Evolutionary conservation across 805 yeast genomes (phyloP), one percentile per base, ranked within the genome.

Genomic region (Metschnikowia matae): DNA sequence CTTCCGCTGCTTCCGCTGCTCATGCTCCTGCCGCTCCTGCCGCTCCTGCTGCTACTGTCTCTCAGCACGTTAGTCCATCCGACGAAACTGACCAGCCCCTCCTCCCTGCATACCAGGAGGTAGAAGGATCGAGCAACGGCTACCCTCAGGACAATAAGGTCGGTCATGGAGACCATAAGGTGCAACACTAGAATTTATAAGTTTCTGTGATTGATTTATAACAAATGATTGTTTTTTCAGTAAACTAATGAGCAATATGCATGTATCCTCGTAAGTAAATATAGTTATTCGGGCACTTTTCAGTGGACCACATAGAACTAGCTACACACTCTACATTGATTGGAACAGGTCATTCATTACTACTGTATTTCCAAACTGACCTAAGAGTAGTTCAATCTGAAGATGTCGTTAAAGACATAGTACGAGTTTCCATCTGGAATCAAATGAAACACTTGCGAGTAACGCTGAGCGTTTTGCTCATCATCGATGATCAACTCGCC

Each of bases 381-480:
- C 67, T 84, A 69, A 79, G 84, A 80, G 74, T 87, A 89, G 78
- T 89, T 89, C 70, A 94, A 83, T 78, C 98, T 88, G 83, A 94
- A 94, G 59, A 94, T 89, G 68, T 94, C 99, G 74, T 94, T 94
- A 75, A 89, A 87, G 53, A 94, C 98, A 66, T 84, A 94, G 79
- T 91, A 94, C 32, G 95, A 86, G 66, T 80, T 82, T 47, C 86
- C 89, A 52, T 94, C 99, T 57, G 96, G 97, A 56, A 90, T 85
- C 74, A 94, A 82, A 69, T 94, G 98, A 84, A 94, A 94, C 44
- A 89, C 96, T 75, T 94, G 99, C 32, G 98, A 89, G 75, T 91
- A 94, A 74, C 96, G 85, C 73, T 92, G 97, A 50, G 97, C 83
- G 71, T 89, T 90, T 67, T 84, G 87, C 77, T 94, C 98, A 56